Evolutionary conservation across 345 rosid species (phyloP).

Genomic region (Chamaenerion angustifolium): DNA sequence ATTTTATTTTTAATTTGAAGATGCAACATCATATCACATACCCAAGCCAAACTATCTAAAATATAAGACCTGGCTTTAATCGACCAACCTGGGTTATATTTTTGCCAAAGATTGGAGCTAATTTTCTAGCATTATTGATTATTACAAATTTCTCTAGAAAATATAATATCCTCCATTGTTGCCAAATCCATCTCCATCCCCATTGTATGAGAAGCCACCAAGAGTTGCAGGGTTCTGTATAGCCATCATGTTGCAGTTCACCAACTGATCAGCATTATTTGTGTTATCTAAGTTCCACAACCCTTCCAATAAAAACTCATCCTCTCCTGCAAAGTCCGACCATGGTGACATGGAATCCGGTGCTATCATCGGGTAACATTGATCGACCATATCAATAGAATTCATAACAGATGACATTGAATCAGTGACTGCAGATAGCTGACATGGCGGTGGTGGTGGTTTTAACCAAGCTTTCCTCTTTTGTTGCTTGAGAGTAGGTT

Average conservation of each 20-base stretch:
- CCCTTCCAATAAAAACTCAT: constrained; percentile 32
- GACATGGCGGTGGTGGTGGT: constrained; percentile 1
- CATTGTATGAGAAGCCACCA: constrained; percentile 13
- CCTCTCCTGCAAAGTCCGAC: constrained; percentile 19
- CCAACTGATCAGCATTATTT: constrained; percentile 9
- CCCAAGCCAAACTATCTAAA: too few relatives aligned
- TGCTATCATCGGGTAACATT: background rate
- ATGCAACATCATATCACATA: too few relatives aligned
- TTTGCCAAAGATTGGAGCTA: too few relatives aligned
- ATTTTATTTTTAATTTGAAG: too few relatives aligned
- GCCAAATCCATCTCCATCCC: constrained; percentile 15
- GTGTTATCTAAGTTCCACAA: constrained; percentile 37
- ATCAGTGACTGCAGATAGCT: constrained; percentile 7
- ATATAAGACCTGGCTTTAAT: too few relatives aligned
- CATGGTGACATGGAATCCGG: constrained; percentile 8
- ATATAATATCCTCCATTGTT: constrained; percentile 1
- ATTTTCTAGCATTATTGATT: too few relatives aligned
- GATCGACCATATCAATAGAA: too few relatives aligned
- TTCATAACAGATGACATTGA: background rate
- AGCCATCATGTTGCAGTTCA: constrained; percentile 6
- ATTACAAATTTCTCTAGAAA: background rate
- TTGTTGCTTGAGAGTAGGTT: constrained; percentile 14
- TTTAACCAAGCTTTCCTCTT: constrained; percentile 16
- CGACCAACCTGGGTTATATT: too few relatives aligned
- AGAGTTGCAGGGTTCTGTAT: constrained; percentile 10